Evolutionary conservation across 2,329 filamentous ascomycete genomes (phyloP).

Genomic region (Lecanosticta acicola): DNA sequence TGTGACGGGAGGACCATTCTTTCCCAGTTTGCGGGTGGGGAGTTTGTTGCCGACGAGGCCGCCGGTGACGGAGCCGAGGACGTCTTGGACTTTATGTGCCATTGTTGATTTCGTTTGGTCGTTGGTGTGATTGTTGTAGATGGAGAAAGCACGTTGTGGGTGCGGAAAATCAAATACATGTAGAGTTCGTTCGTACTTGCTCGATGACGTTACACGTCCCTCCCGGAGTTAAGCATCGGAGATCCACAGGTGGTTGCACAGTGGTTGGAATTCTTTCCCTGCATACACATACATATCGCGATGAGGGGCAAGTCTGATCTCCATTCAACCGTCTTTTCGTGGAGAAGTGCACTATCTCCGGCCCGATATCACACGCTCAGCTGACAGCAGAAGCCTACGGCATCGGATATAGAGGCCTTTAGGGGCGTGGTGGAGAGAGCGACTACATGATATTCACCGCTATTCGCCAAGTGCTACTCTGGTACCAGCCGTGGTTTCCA

Average conservation of each 20-base stretch:
- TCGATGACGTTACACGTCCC: neutral
- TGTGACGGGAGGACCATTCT: slow-evolving; percentile 48
- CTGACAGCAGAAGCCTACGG: no score
- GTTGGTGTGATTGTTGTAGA: neutral
- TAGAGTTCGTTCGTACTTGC: neutral
- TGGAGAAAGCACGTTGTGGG: neutral
- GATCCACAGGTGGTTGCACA: no score
- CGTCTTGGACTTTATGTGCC: slow-evolving; percentile 19
- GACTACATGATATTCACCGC: no score
- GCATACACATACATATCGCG: no score
- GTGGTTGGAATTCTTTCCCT: no score
- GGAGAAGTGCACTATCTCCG: no score
- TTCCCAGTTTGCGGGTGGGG: slow-evolving; percentile 46
- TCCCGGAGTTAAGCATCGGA: neutral
- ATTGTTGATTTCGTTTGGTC: slow-evolving; percentile 1
- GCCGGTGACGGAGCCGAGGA: slow-evolving; percentile 19
- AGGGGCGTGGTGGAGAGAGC: no score
- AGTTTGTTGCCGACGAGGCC: slow-evolving; percentile 29
- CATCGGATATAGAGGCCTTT: no score
- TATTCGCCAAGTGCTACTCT: slow-evolving; percentile 18
- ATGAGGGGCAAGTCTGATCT: no score
- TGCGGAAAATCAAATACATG: neutral
- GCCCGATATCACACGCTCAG: no score
- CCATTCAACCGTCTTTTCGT: no score
- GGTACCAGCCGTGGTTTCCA: slow-evolving; percentile 60